Base-by-base conservation (phyloP, 1,284 basidiomycete species). In the Puccinia triticina region DNA sequence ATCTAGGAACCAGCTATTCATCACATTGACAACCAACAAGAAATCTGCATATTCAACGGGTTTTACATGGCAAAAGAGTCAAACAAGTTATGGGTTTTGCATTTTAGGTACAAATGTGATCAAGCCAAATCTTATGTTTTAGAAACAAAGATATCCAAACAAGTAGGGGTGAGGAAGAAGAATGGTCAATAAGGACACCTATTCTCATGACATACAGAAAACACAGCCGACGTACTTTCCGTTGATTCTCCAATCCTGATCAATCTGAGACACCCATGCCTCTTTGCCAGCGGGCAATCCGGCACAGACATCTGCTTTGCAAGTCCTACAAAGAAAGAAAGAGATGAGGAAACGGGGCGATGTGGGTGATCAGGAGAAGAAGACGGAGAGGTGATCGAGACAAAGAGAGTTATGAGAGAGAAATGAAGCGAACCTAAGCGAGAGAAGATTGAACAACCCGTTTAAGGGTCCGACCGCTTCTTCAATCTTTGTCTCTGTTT, bases 221-320 rank as follows among this genome's bases (percentile, higher is more conserved):
- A 73, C 53, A 21, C 10, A 69, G 21, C 40, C 11, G 26, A 80
- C 79, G 26, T 86, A 94, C 92, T 92, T 92, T 84, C 94, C 94
- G 85, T 91, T 91, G 46, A 92, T 90, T 74, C 93, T 88, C 94
- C 94, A 96, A 83, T 91, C 91, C 84, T 91, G 90, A 40, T 90
- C 93, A 77, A 89, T 90, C 55, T 85, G 85, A 85, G 96, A 93
- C 11, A 95, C 88, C 83, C 88, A 88, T 83, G 92, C 91, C 0
- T 91, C 92, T 1, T 91, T 88, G 0, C 91, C 91, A 82, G 90
- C 88, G 1, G 90, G 88, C 7, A 96, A 89, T 1, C 93, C 94
- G 18, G 95, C 94, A 48, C 93, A 93, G 0, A 98, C 95, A 86
- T 98, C 96, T 0, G 96, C 96, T 87, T 99, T 98, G 89, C 94